phyloP scores from a whole-genome alignment of 2,329 filamentous ascomycete genomes.

The Colletotrichum camelliae region DNA sequence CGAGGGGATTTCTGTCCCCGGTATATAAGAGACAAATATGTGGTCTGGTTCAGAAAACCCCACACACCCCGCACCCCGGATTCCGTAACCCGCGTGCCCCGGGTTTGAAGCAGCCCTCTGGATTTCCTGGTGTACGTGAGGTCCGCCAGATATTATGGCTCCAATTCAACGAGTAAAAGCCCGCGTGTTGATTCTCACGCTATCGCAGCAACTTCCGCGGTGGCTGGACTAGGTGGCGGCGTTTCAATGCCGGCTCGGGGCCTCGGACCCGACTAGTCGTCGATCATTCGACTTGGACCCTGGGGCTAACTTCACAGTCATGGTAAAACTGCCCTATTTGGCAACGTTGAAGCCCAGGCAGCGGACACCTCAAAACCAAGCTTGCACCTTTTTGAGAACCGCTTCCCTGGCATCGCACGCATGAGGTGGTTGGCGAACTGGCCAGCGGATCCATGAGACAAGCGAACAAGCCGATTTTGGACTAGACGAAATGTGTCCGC shows the following conservation, averaged over 20 bases:
- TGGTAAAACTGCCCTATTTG: background rate
- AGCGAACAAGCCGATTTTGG: background rate
- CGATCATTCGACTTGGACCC: background rate
- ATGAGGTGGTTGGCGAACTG: background rate
- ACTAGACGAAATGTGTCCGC: background rate
- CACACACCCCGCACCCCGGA: background rate
- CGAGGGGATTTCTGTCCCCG: background rate
- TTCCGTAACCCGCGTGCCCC: background rate
- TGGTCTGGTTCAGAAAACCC: background rate
- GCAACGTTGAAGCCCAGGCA: background rate
- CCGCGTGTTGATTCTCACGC: background rate
- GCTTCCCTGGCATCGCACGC: background rate
- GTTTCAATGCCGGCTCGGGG: background rate
- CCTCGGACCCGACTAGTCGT: background rate
- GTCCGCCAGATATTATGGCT: background rate
- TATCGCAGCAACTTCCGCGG: background rate
- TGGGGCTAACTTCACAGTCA: background rate
- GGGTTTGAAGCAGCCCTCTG: background rate
- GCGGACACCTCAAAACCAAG: fast-evolving
- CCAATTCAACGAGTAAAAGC: background rate
- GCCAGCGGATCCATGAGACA: background rate
- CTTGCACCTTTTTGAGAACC: background rate
- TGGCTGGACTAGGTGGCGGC: background rate
- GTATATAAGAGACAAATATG: background rate
- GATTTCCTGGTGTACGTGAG: fast-evolving